Percentiles rank a stretch among this genome's conserved stretches.
Evolutionary conservation across 306 rosid species (phyloP).

Genomic region (Cicer yamashitae): DNA sequence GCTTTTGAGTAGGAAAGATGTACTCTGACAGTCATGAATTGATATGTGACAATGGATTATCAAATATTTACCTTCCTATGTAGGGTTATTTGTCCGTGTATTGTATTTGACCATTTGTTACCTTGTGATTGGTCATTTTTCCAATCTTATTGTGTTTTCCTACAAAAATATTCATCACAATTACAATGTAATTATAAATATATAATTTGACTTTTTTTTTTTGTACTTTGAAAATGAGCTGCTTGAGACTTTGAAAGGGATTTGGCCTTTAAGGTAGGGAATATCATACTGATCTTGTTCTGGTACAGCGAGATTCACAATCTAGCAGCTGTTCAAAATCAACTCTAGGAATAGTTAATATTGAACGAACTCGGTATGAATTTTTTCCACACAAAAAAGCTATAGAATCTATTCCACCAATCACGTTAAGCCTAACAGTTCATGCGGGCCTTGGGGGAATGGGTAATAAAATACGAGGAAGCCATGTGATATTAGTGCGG

Average conservation of each 20-base stretch:
- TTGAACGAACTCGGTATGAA: neutral
- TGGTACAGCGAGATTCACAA: neutral
- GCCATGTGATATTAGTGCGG: neutral
- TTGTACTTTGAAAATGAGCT: constrained; percentile 25
- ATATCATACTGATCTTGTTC: neutral
- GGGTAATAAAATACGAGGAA: neutral
- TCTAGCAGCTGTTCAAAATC: constrained; percentile 12
- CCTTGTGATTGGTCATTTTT: neutral
- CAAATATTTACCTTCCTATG: neutral
- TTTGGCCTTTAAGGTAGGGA: neutral
- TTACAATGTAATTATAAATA: neutral
- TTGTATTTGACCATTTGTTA: neutral
- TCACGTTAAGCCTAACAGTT: neutral
- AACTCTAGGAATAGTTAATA: constrained; percentile 7
- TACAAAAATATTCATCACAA: neutral
- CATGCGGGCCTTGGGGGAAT: neutral
- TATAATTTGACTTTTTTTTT: neutral
- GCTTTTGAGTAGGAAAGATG: neutral
- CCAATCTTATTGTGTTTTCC: neutral
- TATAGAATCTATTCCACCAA: neutral
- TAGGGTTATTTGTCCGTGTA: neutral
- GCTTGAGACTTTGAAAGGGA: constrained; percentile 23
- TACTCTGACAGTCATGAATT: neutral
- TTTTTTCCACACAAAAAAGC: neutral
- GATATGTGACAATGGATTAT: neutral